Base-by-base conservation (phyloP, 331 rosid species). In the Malus hybrid region DNA sequence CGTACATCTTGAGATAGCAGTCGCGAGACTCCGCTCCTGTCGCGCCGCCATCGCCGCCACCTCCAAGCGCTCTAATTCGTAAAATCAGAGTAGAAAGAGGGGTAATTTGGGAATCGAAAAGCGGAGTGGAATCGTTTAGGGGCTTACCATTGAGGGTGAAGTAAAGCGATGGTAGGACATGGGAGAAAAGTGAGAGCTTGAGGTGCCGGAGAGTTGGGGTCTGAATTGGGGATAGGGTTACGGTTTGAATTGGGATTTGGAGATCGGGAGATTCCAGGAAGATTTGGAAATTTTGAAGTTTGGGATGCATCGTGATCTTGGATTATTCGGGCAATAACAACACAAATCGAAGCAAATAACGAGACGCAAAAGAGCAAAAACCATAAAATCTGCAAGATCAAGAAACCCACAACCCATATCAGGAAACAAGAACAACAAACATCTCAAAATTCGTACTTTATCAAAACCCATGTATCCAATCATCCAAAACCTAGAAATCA, bases 1-100 rank as follows among this genome's bases (percentile, higher is more conserved):
- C 91, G 77, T 92, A 95, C 99, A 95, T 95, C 6, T 92, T 89
- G 61, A 95, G 96, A 71, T 95, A 95, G 68, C 99, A 95, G 62
- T 95, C 99, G 33, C 99, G 97, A 0, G 99, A 95, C 84, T 95
- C 97, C 0, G 99, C 99, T 0, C 99, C 96, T 0, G 99, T 95
- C 2, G 99, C 96, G 0, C 99, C 99, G 48, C 97, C 99, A 67
- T 95, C 99, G 10, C 99, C 99, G 0, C 97, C 99, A 0, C 97
- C 97, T 1, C 97, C 99, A 20, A 15, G 82, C 42, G 86, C 70
- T 36, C 97, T 87, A 22, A 79, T 12, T 4, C 87, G 89, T 10
- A 95, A 77, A 58, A 83, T 50, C 46, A 95, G 87, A 66, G 96
- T 90, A 32, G 97, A 84, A 20, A 89, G 80, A 6, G 85, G 91